Conservation (phyloP, 768 basidiomycete species). For the Russula lepida region DNA sequence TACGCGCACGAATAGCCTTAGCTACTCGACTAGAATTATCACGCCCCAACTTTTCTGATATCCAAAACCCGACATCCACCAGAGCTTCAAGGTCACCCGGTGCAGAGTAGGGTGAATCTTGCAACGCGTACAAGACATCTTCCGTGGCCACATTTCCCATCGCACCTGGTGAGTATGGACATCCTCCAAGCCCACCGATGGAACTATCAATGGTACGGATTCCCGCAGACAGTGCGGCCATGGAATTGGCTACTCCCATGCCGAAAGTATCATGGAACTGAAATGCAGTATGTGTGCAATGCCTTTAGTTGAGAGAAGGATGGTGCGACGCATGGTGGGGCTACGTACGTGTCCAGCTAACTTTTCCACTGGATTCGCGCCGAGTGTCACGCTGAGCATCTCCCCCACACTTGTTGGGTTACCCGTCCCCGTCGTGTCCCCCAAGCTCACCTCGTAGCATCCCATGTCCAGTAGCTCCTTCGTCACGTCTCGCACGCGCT, state of each 20-base stretch:
- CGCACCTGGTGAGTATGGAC: conserved; percentile 93
- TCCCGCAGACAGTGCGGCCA: conserved; percentile 63
- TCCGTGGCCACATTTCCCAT: conserved; percentile 95
- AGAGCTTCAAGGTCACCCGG: conserved; percentile 58
- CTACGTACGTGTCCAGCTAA: conserved; percentile 64
- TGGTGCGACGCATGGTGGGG: background rate
- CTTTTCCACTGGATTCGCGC: conserved; percentile 47
- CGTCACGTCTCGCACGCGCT: conserved; percentile 58
- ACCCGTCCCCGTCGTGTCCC: conserved; percentile 87
- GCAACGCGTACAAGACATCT: conserved; percentile 79
- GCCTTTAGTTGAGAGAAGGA: background rate
- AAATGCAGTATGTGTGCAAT: background rate
- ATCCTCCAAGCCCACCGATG: conserved; percentile 87
- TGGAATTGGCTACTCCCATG: conserved; percentile 68
- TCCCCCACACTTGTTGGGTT: conserved; percentile 58
- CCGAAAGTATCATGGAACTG: conserved; percentile 92
- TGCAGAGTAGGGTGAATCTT: conserved; percentile 50
- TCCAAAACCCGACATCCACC: conserved; percentile 77
- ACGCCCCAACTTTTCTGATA: conserved; percentile 56
- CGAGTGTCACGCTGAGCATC: conserved; percentile 65
- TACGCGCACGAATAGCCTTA: conserved; percentile 54
- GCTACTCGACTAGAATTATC: conserved; percentile 72
- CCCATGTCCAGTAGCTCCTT: conserved; percentile 78
- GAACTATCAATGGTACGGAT: conserved; percentile 76
- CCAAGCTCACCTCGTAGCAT: conserved; percentile 87